Evolutionary conservation across 2,329 filamentous ascomycete genomes (phyloP).

Genomic region (Pyrenochaeta sp.): DNA sequence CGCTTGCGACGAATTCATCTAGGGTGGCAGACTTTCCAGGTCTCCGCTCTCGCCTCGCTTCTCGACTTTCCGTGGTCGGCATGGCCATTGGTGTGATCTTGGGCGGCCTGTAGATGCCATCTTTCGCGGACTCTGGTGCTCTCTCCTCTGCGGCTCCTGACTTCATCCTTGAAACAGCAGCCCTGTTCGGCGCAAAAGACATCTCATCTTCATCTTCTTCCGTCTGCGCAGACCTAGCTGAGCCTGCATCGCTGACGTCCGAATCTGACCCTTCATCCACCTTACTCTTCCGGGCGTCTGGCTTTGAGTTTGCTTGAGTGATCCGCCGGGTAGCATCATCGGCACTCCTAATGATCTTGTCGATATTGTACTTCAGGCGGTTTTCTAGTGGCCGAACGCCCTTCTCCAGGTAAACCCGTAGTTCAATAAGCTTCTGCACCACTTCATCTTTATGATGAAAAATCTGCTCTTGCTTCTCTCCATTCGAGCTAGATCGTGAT

Average conservation of each 20-base stretch:
- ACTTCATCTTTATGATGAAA: slow-evolving; percentile 69
- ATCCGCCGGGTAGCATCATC: slow-evolving; percentile 66
- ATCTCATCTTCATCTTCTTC: slow-evolving; percentile 64
- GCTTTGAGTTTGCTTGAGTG: slow-evolving; percentile 34
- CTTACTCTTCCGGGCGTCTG: slow-evolving; percentile 41
- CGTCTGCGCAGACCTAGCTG: slow-evolving; percentile 36
- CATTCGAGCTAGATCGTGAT: slow-evolving; percentile 41
- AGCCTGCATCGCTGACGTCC: slow-evolving; percentile 51
- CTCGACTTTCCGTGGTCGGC: slow-evolving; percentile 70
- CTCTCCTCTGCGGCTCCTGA: slow-evolving; percentile 24
- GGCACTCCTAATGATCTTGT: slow-evolving; percentile 89
- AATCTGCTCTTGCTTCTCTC: slow-evolving; percentile 45
- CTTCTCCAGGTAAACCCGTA: slow-evolving; percentile 92
- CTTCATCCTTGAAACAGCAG: slow-evolving; percentile 51
- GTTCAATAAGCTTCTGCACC: slow-evolving; percentile 85
- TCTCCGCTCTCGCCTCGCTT: slow-evolving; percentile 68
- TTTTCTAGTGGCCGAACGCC: slow-evolving; percentile 90
- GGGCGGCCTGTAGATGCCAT: slow-evolving; percentile 87
- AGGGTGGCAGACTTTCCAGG: slow-evolving; percentile 81
- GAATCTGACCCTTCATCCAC: slow-evolving; percentile 51
- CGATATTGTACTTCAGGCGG: slow-evolving; percentile 92
- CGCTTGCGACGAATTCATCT: slow-evolving; percentile 88
- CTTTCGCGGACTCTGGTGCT: slow-evolving; percentile 50
- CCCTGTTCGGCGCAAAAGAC: slow-evolving; percentile 68
- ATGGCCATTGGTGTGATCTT: slow-evolving; percentile 87